These are phyloP conservation scores for Quercus rubra DNA, from an alignment of 306 rosid species.

Conservation along the genomic window DNA sequence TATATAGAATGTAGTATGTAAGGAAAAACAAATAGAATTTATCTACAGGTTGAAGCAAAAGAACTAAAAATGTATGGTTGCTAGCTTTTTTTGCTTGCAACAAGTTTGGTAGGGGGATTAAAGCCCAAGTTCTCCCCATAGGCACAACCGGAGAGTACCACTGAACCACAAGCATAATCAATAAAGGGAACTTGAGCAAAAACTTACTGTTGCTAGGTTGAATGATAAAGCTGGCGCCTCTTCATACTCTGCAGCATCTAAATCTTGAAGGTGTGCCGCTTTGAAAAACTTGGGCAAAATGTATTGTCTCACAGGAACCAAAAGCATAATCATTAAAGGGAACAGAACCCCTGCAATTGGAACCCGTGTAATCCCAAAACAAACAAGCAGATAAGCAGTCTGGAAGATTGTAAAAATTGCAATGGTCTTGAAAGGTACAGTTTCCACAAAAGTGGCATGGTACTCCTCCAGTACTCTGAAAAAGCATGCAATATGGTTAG, in stretches of 20 bases:
- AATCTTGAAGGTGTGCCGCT: conserved; percentile 69
- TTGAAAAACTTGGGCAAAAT: conserved; percentile 74
- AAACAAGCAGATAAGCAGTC: no score
- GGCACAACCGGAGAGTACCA: no score
- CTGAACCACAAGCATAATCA: no score
- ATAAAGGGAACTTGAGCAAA: no score
- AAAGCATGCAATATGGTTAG: neutral
- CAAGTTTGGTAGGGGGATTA: no score
- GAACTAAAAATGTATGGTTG: conserved; percentile 31
- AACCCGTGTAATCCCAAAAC: no score
- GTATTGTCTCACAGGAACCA: conserved; percentile 84
- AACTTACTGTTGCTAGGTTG: conserved; percentile 44
- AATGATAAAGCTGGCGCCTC: conserved; percentile 54
- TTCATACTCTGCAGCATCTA: conserved; percentile 82
- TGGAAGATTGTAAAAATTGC: no score
- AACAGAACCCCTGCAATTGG: no score
- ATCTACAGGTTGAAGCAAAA: neutral
- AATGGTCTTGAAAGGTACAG: conserved; percentile 77
- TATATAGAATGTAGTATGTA: neutral
- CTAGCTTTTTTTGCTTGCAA: neutral
- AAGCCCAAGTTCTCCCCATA: no score
- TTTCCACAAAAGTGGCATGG: conserved; percentile 67
- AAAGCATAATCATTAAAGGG: conserved; percentile 83
- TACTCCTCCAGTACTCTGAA: conserved; percentile 54
- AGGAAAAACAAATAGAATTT: neutral